Evolutionary conservation across 2,329 filamentous ascomycete species (phyloP).

Genomic region (Escovopsis sp.): DNA sequence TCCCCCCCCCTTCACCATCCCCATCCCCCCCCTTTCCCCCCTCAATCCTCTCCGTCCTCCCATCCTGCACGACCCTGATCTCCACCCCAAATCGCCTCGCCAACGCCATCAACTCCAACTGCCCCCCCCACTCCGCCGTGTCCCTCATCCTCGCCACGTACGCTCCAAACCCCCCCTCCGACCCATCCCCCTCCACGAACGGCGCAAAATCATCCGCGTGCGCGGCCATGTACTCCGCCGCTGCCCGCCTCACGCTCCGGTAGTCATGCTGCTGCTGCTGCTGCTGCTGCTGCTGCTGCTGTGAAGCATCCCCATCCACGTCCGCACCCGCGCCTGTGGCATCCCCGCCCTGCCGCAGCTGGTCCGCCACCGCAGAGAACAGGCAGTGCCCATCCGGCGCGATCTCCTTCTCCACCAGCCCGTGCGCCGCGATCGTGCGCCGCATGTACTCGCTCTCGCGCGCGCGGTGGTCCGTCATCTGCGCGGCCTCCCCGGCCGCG

Average conservation of each 20-base stretch:
- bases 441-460: constrained; percentile 58
- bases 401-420: constrained; percentile 62
- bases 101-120: constrained; percentile 76
- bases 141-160: constrained; percentile 67
- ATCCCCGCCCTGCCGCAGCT: constrained; percentile 43
- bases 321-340: constrained; percentile 17
- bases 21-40: constrained; percentile 29
- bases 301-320: too few relatives aligned
- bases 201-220: constrained; percentile 71
- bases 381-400: constrained; percentile 87
- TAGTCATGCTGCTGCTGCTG: constrained; percentile 28
- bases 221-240: constrained; percentile 60
- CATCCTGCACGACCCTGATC: constrained; percentile 77
- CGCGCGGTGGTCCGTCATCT: constrained; percentile 57
- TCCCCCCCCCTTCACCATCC: constrained; percentile 57
- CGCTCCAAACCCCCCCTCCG: too few relatives aligned
- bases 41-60: constrained; percentile 59
- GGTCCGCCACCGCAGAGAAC: constrained; percentile 81
- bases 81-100: constrained; percentile 65
- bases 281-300: too few relatives aligned
- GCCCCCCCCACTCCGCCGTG: constrained; percentile 91
- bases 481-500: constrained; percentile 60
- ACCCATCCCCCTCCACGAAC: constrained; percentile 75
- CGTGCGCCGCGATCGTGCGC: constrained; percentile 44
- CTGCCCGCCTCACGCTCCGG: constrained; percentile 49